Evolutionary conservation across 2,329 filamentous ascomycete species (phyloP).

Genomic region (Cladophialophora bantiana): DNA sequence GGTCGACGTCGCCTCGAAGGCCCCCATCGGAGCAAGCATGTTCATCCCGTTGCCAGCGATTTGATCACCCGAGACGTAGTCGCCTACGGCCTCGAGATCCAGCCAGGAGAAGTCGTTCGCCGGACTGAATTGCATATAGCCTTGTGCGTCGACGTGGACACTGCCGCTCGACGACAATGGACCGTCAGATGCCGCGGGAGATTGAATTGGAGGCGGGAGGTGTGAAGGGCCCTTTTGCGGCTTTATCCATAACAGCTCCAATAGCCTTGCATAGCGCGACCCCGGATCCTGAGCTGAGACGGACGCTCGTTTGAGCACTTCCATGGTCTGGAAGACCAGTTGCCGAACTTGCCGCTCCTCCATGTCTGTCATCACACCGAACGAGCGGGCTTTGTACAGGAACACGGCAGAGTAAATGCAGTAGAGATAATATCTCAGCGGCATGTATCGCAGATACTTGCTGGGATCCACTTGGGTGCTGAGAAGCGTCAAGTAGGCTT

Average conservation of each 20-base stretch:
- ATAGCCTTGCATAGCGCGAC: conserved; percentile 65
- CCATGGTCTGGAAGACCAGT: conserved; percentile 65
- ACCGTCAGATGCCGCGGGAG: conserved; percentile 42
- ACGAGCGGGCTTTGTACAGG: conserved; percentile 68
- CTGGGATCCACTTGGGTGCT: conserved; percentile 67
- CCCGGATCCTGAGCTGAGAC: conserved; percentile 66
- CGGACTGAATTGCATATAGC: conserved; percentile 52
- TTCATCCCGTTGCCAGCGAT: conserved; percentile 31
- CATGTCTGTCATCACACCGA: conserved; percentile 64
- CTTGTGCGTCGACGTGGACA: conserved; percentile 39
- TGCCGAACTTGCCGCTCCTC: conserved; percentile 64
- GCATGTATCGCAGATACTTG: conserved; percentile 68
- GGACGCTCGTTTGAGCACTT: conserved; percentile 65
- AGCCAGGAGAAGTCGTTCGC: conserved; percentile 68
- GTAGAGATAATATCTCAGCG: conserved; percentile 68
- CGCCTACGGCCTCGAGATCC: conserved; percentile 65
- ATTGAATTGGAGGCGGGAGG: conserved; percentile 36
- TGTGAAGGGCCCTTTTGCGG: conserved; percentile 40
- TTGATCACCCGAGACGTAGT: conserved; percentile 60
- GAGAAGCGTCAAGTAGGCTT: conserved; percentile 66
- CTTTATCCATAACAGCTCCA: conserved; percentile 66
- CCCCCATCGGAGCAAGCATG: conserved; percentile 34
- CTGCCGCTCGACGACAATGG: conserved; percentile 43
- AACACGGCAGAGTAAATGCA: conserved; percentile 70
- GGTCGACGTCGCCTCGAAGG: conserved; percentile 28